phyloP scores from a whole-genome alignment of 495 filamentous ascomycete species.

The Articulospora tetracladia region DNA sequence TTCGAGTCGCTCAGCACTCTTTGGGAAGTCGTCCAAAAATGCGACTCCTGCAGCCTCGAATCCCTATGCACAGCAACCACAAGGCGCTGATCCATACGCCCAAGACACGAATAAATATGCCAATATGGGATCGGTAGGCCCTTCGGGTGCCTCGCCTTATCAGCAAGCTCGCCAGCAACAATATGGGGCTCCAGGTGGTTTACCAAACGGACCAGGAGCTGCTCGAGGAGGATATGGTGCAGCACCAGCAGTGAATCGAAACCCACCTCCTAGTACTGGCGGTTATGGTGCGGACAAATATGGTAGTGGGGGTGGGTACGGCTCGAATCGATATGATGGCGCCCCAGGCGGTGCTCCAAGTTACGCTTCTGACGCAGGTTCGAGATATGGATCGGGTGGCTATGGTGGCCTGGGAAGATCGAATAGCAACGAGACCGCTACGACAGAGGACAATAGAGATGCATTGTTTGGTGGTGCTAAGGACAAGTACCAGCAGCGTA shows the following conservation, averaged over 20 bases:
- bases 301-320: slow-evolving; percentile 62
- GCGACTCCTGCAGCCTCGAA: slow-evolving; percentile 51
- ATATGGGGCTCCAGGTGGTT: slow-evolving; percentile 17
- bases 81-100: slow-evolving; percentile 58
- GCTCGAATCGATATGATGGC: slow-evolving; percentile 56
- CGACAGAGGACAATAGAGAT: slow-evolving; percentile 52
- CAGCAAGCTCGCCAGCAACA: slow-evolving; percentile 26
- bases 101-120: slow-evolving; percentile 44
- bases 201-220: slow-evolving; percentile 14
- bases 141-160: slow-evolving; percentile 27
- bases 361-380: slow-evolving; percentile 31
- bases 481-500: slow-evolving; percentile 46
- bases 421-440: slow-evolving; percentile 49
- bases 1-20: slow-evolving; percentile 35
- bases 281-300: slow-evolving; percentile 59
- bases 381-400: slow-evolving; percentile 52
- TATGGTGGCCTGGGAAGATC: slow-evolving; percentile 65
- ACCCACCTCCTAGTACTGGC: slow-evolving; percentile 14
- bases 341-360: slow-evolving; percentile 19
- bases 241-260: slow-evolving; percentile 14
- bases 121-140: slow-evolving; percentile 29
- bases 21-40: slow-evolving; percentile 54
- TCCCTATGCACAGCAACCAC: slow-evolving; percentile 64
- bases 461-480: slow-evolving; percentile 63
- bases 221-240: slow-evolving; percentile 25